Base-by-base conservation (phyloP, 2,329 filamentous ascomycete species). In the Fusarium armeniacum region DNA sequence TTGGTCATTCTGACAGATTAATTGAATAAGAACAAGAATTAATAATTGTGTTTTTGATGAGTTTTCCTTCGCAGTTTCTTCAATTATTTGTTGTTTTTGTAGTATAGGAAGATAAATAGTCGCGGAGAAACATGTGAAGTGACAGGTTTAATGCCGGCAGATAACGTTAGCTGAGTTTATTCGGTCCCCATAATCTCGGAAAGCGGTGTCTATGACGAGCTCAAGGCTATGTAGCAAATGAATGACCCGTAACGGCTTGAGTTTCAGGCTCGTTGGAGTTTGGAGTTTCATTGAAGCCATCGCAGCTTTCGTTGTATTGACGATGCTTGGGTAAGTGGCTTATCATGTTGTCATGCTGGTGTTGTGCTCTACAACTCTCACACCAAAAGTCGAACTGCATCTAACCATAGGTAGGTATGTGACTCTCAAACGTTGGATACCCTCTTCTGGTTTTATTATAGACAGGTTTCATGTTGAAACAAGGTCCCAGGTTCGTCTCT, bases 1-100 rank as follows among this genome's bases (percentile, higher is more conserved):
- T 85, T 84, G 32, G 80, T 75, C 83, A 86, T 87, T 41, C 55
- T 35, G 15, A 36, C n/a, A 32, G 30, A 22, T 45, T 30, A 30
- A 40, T 49, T n/a, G 18, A 36, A 33, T 13, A 12, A 6, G 20
- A 41, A 22, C 7, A 22, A 43, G 15, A 5, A 35, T 20, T 43
- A 20, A 8, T 47, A 18, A 16, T 36, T 36, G 33, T 13, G 26
- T 35, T 6, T 46, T 6, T 28, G 41, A 5, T 9, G 8, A 38
- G n/a, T 43, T 45, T 15, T 10, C n/a, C 24, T 5, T 33, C 15
- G 26, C 24, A 11, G 18, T 62, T 41, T 35, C 11, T 30, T 57
- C 28, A 36, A 33, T 33, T 62, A 16, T 35, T n/a, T 38, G 41
- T 40, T 38, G 28, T 22, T 43, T 44, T 51, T 52, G 44, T 40